These are phyloP conservation scores for Aureobasidium sp. DNA, from an alignment of 2,329 filamentous ascomycete genomes.

Conservation along the genomic window DNA sequence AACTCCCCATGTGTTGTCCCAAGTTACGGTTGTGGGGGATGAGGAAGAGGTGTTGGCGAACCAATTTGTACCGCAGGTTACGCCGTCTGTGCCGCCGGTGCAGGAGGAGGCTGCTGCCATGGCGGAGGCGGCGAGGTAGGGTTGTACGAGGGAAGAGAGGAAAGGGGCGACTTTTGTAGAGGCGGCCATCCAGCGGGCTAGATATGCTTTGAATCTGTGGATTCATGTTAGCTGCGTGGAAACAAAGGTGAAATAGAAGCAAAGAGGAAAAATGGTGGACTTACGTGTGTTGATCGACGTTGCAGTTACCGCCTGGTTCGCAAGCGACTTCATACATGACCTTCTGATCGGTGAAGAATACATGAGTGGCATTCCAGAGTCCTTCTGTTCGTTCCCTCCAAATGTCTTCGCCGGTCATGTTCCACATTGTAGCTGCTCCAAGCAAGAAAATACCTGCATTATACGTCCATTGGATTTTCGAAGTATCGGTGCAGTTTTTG, in stretches of 20 bases:
- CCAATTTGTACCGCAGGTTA: slow-evolving; percentile 52
- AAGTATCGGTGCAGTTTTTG: slow-evolving; percentile 48
- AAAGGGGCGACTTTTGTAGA: slow-evolving; percentile 48
- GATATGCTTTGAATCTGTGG: slow-evolving; percentile 81
- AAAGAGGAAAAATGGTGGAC: no score
- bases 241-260: no score
- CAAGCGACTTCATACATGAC: slow-evolving; percentile 74
- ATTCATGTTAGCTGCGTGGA: no score
- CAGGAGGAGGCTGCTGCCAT: slow-evolving; percentile 48
- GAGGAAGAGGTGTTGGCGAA: slow-evolving; percentile 34
- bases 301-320: slow-evolving; percentile 62
- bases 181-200: slow-evolving; percentile 68
- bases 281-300: slow-evolving; percentile 76
- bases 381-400: slow-evolving; percentile 64
- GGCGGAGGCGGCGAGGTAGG: slow-evolving; percentile 45
- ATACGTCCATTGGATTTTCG: slow-evolving; percentile 53
- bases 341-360: slow-evolving; percentile 50
- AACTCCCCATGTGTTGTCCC: slow-evolving; percentile 45
- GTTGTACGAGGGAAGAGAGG: slow-evolving; percentile 41
- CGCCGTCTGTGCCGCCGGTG: slow-evolving; percentile 43
- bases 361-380: slow-evolving; percentile 61
- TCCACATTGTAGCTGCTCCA: slow-evolving; percentile 64
- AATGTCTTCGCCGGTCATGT: slow-evolving; percentile 45
- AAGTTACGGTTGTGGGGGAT: slow-evolving; percentile 26
- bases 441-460: slow-evolving; percentile 59